Base-by-base conservation (phyloP, 2,329 filamentous ascomycete genomes). In the Sporothrix schenckii region DNA sequence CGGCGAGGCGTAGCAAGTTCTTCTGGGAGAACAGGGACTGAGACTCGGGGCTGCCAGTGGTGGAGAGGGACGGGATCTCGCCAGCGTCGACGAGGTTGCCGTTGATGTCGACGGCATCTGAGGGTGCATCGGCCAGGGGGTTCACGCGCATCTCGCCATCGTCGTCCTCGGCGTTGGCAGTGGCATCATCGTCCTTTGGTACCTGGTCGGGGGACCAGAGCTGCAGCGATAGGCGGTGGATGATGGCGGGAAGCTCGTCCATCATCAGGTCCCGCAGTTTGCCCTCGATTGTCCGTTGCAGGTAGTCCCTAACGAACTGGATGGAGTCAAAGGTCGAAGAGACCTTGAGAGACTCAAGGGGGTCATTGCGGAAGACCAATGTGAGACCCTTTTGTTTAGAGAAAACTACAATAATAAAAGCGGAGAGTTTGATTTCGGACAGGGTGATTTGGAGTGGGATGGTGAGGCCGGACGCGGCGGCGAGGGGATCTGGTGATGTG, bases 311-410 rank as follows among this genome's bases (percentile, higher is more conserved):
- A 73, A 99, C 95, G 78, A 99, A 99, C 58, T 95, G 94, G 77
- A 99, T 99, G 14, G 94, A 97, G 82, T 99, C 95, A 80, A 99
- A 99, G 58, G 95, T 99, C 75, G 94, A 98, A 0, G 94, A 98
- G 74, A 99, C 95, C 83, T 97, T 98, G 77, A 99, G 89, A 4
- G 94, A 97, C 79, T 99, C 95, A 72, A 99, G 88, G 4, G 95
- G 95, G 79, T 99, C 95, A 86, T 99, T 98, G 76, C 95, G 91
- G 80, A 99, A 99, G 58, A 99, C 95, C 63, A 99, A 86, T 1
- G 95, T 99, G 70, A 99, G 86, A 24, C 95, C 95, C 79, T 99
- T 99, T 81, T 97, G 93, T 79, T 93, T 94, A 3, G 94, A 98
- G 79, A 99, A 99, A 72, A 99, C 95, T 66, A 99, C 81, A 71